Percentiles rank a stretch among this genome's conserved stretches.
Evolutionary conservation across 208 protist genomes (phyloP).

Genomic region (Acanthamoeba royreba): DNA sequence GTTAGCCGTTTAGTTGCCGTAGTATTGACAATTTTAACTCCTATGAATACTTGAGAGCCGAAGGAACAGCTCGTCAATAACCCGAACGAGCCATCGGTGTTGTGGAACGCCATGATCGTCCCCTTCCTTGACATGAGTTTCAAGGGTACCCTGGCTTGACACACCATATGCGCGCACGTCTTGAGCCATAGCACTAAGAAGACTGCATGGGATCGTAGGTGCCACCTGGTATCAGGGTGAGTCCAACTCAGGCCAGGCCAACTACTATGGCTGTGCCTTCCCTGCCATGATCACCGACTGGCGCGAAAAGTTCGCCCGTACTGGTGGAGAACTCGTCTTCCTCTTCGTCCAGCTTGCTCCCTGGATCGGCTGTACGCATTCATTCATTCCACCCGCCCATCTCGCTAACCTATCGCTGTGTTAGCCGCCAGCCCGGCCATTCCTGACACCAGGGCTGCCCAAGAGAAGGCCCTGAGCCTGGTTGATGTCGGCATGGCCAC

Average conservation of each 20-base stretch:
- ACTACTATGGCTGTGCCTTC: slow-evolving; percentile 44
- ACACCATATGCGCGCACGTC: too few species aligned
- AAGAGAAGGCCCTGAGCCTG: background rate
- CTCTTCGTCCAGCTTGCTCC: slow-evolving; percentile 40
- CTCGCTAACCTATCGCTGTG: too few species aligned
- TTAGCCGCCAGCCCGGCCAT: background rate
- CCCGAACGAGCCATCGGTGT: background rate
- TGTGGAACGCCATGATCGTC: slow-evolving; percentile 52
- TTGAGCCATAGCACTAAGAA: too few species aligned
- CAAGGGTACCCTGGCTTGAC: background rate
- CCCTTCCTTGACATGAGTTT: background rate
- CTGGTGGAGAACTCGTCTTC: background rate
- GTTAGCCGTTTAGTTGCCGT: too few species aligned
- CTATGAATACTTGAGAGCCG: too few species aligned
- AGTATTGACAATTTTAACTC: too few species aligned
- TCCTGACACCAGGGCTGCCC: background rate
- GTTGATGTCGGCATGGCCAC: background rate
- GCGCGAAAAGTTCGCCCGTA: background rate
- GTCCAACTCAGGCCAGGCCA: background rate
- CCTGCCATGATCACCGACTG: slow-evolving; percentile 55
- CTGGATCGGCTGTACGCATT: background rate
- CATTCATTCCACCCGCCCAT: too few species aligned
- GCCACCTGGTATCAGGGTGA: slow-evolving; percentile 48
- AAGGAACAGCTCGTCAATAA: too few species aligned
- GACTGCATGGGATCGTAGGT: too few species aligned